These are phyloP conservation scores for Plasmodium gaboni DNA, from an alignment of 169 alveolate genomes.

Conservation along the genomic window DNA sequence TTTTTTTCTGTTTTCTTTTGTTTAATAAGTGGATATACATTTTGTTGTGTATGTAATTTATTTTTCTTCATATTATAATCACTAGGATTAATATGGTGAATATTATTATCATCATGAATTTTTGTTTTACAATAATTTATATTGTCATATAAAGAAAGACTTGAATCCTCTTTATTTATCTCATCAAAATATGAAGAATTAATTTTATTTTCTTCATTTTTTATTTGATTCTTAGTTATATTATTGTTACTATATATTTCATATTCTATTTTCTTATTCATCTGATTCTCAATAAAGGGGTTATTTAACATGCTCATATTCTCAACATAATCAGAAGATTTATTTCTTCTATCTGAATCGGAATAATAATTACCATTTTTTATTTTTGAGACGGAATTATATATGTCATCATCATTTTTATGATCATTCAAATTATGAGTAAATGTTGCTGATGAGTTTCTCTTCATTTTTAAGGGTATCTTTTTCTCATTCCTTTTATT, in stretches of 20 bases:
- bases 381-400: not conserved
- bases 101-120: no score
- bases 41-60: not conserved
- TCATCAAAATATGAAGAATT: conserved; percentile 4
- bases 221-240: not conserved
- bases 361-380: conserved; percentile 10
- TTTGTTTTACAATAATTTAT: no score
- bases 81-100: not conserved
- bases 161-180: not conserved
- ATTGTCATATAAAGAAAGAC: not conserved
- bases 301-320: not conserved
- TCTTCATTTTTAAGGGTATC: not conserved
- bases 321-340: not conserved
- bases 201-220: not conserved
- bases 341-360: conserved; percentile 13
- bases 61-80: not conserved
- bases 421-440: no score
- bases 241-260: not conserved
- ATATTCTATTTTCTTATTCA: not conserved
- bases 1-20: not conserved
- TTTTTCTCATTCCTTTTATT: not conserved
- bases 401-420: not conserved
- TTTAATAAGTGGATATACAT: no score
- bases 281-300: not conserved
- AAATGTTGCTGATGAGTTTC: conserved; percentile 9